Percentiles rank a stretch among this genome's conserved stretches.
These are phyloP conservation scores for Xylaria sp. DNA, from an alignment of 2,329 filamentous ascomycete genomes.

Conservation along the genomic window DNA sequence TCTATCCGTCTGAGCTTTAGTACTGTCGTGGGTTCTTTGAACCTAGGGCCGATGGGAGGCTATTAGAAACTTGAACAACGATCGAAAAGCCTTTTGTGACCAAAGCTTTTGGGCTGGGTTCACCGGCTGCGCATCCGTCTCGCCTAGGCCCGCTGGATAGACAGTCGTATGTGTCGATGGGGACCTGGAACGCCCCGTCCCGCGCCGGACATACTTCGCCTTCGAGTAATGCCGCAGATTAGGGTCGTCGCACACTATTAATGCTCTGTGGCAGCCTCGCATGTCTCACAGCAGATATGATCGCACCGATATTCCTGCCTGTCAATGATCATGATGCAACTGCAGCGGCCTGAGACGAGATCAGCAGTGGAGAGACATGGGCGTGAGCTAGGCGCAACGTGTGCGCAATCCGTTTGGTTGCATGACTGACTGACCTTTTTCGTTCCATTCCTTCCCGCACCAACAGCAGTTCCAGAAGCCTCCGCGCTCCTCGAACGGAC, in stretches of 20 bases:
- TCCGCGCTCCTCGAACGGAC: constrained; percentile 62
- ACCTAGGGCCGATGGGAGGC: constrained; percentile 1
- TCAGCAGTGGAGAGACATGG: constrained; percentile 30
- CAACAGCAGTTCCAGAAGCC: constrained; percentile 67
- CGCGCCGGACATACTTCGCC: constrained; percentile 12
- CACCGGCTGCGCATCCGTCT: constrained; percentile 16
- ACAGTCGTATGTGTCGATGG: neutral
- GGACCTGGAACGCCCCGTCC: neutral
- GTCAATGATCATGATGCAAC: constrained; percentile 64
- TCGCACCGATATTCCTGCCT: constrained; percentile 62
- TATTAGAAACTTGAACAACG: constrained; percentile 6
- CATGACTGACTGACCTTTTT: constrained; percentile 48
- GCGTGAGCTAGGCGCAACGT: constrained; percentile 1
- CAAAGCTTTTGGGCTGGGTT: constrained; percentile 11
- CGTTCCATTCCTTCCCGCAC: constrained; percentile 66
- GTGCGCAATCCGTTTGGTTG: neutral
- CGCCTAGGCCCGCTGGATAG: neutral
- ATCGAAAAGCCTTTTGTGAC: neutral
- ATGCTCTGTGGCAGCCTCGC: constrained; percentile 56
- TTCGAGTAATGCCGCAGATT: constrained; percentile 16
- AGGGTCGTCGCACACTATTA: constrained; percentile 21
- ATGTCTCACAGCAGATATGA: constrained; percentile 65
- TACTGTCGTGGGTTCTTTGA: neutral
- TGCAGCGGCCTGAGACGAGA: constrained; percentile 55
- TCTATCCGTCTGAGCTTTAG: constrained; percentile 2